Base-by-base conservation (phyloP, 2,329 filamentous ascomycete genomes). In the Fusarium anthophilum region DNA sequence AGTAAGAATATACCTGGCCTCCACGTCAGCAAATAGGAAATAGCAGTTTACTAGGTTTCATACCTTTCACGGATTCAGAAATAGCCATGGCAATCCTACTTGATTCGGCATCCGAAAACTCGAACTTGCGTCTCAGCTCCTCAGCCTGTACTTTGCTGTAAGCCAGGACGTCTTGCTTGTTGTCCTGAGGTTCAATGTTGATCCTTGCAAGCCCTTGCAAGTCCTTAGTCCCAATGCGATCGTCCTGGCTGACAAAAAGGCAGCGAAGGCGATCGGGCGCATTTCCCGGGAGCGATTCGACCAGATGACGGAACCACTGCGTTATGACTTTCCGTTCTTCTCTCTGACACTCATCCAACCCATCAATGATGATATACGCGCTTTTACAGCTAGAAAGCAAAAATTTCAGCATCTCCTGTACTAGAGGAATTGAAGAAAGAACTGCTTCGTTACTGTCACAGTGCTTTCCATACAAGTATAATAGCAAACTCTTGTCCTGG, bases 161-260 rank as follows among this genome's bases (percentile, higher is more conserved):
- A 5, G 1, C 8, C 0, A 38, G 8, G 6, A 28, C 0, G 12
- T 54, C 50, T 20, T 39, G 8, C 1, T 6, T 28, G 6, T 39
- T 54, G 3, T 54, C 35, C 3, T 2, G 5, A 28, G 50, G 15
- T n/a, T 37, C 17, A 22, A 54, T 54, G 0, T 0, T 12, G 0
- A 54, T 39, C 5, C 3, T 54, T 0, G 17, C 35, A 28, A 54
- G 6, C 0, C 32, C 51, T 14, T 11, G 14, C 0, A 54, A 54
- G 17, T 54, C 35, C 0, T 13, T 50, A 0, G 0, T 0, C 20
- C 20, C 47, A 0, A 50, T 30, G 0, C 28, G 20, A 0, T 39
- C 50, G 1, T 54, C 32, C 4, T 39, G 50, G 1, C 50, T 54
- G 4, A 54, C n/a, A 0, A 54, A 38, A 6, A 54, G 51, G 17